Evolutionary conservation across 2,329 filamentous ascomycete species (phyloP).

Genomic region (Verticillium longisporum): DNA sequence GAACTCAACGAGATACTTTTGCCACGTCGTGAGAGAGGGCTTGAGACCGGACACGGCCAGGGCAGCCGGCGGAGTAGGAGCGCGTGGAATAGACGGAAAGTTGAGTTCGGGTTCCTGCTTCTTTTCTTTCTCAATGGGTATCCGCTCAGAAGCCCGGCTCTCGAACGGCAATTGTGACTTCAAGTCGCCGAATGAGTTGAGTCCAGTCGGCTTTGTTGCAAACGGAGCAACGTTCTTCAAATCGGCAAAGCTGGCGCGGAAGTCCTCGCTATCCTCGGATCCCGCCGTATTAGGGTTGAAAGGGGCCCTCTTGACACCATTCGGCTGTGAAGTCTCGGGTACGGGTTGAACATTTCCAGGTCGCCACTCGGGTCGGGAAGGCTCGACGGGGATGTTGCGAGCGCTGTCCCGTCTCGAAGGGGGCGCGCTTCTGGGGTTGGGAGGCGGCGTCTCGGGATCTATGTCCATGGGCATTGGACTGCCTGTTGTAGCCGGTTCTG

Average conservation of each 20-base stretch:
- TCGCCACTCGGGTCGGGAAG: constrained; percentile 53
- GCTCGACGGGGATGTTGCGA: constrained; percentile 52
- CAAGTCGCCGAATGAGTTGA: constrained; percentile 49
- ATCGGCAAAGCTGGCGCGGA: constrained; percentile 46
- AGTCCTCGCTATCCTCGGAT: constrained; percentile 50
- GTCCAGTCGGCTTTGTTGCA: constrained; percentile 35
- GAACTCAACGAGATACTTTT: constrained; percentile 47
- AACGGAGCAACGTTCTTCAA: constrained; percentile 51
- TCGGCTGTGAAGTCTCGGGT: constrained; percentile 15
- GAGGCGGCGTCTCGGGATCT: constrained; percentile 39
- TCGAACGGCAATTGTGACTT: constrained; percentile 51
- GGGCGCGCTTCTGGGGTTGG: constrained; percentile 11
- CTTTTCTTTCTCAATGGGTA: constrained; percentile 27
- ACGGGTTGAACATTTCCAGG: constrained; percentile 36
- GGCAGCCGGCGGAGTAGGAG: constrained; percentile 39
- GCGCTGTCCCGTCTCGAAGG: constrained; percentile 11
- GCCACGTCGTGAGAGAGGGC: constrained; percentile 36
- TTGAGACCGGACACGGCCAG: constrained; percentile 35
- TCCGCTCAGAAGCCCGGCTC: constrained; percentile 38
- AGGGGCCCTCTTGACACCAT: constrained; percentile 14
- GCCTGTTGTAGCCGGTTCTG: constrained; percentile 21
- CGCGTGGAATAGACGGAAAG: constrained; percentile 41
- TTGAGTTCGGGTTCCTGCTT: constrained; percentile 24
- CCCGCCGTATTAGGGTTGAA: constrained; percentile 32
- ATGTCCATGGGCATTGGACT: constrained; percentile 61